These are phyloP conservation scores for Irpex sp. DNA, from an alignment of 1,284 basidiomycete species.

Conservation along the genomic window DNA sequence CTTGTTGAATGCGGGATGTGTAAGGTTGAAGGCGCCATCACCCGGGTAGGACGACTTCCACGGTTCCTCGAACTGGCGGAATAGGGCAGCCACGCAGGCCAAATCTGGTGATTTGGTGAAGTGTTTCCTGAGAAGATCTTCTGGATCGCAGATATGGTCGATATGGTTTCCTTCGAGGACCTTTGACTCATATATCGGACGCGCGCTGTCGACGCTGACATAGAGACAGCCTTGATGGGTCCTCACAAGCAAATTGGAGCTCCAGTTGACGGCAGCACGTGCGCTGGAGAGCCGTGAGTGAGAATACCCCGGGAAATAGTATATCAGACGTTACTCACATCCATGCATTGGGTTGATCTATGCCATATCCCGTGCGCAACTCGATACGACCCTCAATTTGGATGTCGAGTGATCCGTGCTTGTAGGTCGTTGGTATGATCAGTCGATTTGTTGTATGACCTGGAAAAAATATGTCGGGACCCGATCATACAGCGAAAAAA, in stretches of 20 bases:
- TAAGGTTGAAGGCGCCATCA: slow-evolving; percentile 23
- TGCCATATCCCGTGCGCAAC: slow-evolving; percentile 10
- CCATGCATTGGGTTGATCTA: neutral
- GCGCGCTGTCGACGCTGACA: neutral
- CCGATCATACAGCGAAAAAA: neutral
- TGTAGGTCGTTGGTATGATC: slow-evolving; percentile 19
- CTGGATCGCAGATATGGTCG: slow-evolving; percentile 10
- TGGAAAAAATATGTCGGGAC: slow-evolving; percentile 1
- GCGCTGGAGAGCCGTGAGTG: neutral
- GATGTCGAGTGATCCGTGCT: slow-evolving; percentile 18
- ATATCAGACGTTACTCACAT: neutral
- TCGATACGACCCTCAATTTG: slow-evolving; percentile 19
- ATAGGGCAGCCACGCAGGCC: slow-evolving; percentile 20
- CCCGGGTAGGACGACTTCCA: slow-evolving; percentile 28
- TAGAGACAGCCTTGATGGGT: neutral
- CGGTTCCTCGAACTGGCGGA: slow-evolving; percentile 26
- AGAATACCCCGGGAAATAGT: neutral
- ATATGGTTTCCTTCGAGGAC: slow-evolving; percentile 1
- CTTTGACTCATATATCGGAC: neutral
- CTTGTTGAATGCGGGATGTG: slow-evolving; percentile 30
- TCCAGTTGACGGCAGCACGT: neutral
- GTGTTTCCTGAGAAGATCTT: slow-evolving; percentile 18
- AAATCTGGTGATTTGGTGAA: slow-evolving; percentile 24
- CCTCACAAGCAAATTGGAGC: neutral
- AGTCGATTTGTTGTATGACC: slow-evolving; percentile 22